phyloP scores from a whole-genome alignment of 805 yeast genomes.

The Saccharomycodes ludwigii region DNA sequence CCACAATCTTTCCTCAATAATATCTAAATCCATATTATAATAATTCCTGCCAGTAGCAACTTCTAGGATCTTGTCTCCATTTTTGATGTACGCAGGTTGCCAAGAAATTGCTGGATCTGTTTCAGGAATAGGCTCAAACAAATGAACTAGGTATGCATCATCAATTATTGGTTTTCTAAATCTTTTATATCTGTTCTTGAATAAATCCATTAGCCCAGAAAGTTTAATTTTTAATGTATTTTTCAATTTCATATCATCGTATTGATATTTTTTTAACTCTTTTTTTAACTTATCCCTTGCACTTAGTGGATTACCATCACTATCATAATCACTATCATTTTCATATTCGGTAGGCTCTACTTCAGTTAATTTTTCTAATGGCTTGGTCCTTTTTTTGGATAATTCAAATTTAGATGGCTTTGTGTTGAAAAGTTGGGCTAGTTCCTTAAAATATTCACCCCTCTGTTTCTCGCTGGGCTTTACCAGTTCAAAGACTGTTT shows the following conservation, averaged over 20 bases:
- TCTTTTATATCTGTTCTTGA: slow-evolving; percentile 76
- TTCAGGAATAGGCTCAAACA: slow-evolving; percentile 50
- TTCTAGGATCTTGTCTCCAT: slow-evolving; percentile 73
- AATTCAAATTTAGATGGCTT: slow-evolving; percentile 66
- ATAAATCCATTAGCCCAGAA: slow-evolving; percentile 78
- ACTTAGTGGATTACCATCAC: slow-evolving; percentile 21
- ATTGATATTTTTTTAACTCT: slow-evolving; percentile 33
- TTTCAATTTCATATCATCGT: slow-evolving; percentile 69
- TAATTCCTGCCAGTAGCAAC: slow-evolving; percentile 57
- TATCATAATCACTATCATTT: slow-evolving; percentile 14
- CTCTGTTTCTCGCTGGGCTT: slow-evolving; percentile 41
- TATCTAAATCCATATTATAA: slow-evolving; percentile 85
- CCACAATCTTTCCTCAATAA: slow-evolving; percentile 91
- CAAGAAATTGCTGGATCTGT: slow-evolving; percentile 21
- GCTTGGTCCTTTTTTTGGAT: slow-evolving; percentile 32
- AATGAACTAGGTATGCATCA: slow-evolving; percentile 55
- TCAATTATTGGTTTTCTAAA: slow-evolving; percentile 87
- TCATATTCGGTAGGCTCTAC: slow-evolving; percentile 16
- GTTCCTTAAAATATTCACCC: slow-evolving; percentile 38
- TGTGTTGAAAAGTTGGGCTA: slow-evolving; percentile 45
- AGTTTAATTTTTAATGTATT: slow-evolving; percentile 76
- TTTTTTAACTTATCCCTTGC: slow-evolving; percentile 26
- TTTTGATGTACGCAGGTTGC: slow-evolving; percentile 35
- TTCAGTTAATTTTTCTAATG: slow-evolving; percentile 28
- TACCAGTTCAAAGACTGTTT: slow-evolving; percentile 34